Percentiles rank a stretch among this genome's conserved stretches.
Evolutionary conservation across 2,329 filamentous ascomycete species (phyloP).

Genomic region (Cladosporium sp.): DNA sequence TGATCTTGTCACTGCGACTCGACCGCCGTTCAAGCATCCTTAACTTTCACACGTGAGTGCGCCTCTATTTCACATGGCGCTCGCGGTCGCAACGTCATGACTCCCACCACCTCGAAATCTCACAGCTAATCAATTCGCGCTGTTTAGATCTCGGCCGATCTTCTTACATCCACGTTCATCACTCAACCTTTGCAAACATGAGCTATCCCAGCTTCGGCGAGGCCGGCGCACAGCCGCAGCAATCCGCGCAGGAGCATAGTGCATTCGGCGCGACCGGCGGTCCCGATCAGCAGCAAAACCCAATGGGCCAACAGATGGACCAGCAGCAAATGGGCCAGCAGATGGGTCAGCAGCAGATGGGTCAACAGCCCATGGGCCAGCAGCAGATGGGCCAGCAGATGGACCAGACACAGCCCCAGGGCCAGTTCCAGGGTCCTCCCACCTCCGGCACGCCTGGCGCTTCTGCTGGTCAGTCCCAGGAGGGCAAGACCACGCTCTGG

Average conservation of each 20-base stretch:
- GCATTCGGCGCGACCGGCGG: slow-evolving; percentile 12
- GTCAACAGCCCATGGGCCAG: slow-evolving; percentile 49
- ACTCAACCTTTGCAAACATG: slow-evolving; percentile 41
- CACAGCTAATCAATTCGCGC: background rate
- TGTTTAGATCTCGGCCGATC: background rate
- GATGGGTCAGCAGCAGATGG: slow-evolving; percentile 48
- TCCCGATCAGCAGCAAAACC: slow-evolving; percentile 8
- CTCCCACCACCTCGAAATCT: background rate
- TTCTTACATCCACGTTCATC: background rate
- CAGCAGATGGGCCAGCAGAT: slow-evolving; percentile 55
- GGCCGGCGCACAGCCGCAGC: slow-evolving; percentile 56
- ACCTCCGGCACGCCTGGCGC: slow-evolving; percentile 41
- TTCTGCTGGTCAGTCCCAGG: slow-evolving; percentile 35
- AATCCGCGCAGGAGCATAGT: slow-evolving; percentile 30
- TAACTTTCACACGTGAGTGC: slow-evolving; percentile 19
- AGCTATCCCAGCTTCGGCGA: slow-evolving; percentile 62
- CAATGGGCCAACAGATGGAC: slow-evolving; percentile 22
- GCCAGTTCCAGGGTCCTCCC: slow-evolving; percentile 40
- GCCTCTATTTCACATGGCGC: background rate
- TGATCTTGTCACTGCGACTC: slow-evolving; percentile 3
- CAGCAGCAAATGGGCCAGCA: slow-evolving; percentile 48
- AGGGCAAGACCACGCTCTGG: slow-evolving; percentile 52
- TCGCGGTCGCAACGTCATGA: background rate
- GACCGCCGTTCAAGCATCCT: slow-evolving; percentile 8
- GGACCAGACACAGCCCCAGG: slow-evolving; percentile 46